These are phyloP conservation scores for Podila minutissima DNA, from an alignment of 192 early-diverging fungal genomes.

Conservation along the genomic window DNA sequence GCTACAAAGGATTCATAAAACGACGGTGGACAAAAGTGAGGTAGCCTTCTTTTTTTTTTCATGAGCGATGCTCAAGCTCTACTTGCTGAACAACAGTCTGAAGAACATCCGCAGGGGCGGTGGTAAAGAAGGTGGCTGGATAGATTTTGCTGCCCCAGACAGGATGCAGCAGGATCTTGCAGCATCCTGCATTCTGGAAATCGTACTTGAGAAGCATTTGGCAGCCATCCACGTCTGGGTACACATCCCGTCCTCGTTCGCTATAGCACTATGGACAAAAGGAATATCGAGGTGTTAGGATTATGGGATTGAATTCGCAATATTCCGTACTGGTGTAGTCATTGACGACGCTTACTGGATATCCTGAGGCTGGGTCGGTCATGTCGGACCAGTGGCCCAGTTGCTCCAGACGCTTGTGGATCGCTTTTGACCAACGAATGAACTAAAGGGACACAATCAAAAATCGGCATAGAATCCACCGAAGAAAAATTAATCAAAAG, in stretches of 20 bases:
- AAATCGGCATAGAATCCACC: neutral
- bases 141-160: slow-evolving; percentile 91
- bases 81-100: slow-evolving; percentile 27
- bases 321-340: no score
- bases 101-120: slow-evolving; percentile 68
- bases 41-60: neutral
- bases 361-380: slow-evolving; percentile 92
- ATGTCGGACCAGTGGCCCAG: slow-evolving; percentile 88
- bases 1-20: neutral
- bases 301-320: no score
- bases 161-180: slow-evolving; percentile 87
- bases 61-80: slow-evolving; percentile 10
- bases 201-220: slow-evolving; percentile 79
- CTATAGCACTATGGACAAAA: slow-evolving; percentile 62
- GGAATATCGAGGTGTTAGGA: neutral
- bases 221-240: slow-evolving; percentile 91
- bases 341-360: slow-evolving; percentile 61
- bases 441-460: slow-evolving; percentile 59
- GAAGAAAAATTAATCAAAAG: slow-evolving; percentile 1
- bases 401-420: slow-evolving; percentile 63
- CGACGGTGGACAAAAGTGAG: neutral
- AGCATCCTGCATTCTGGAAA: slow-evolving; percentile 83
- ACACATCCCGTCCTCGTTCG: slow-evolving; percentile 76
- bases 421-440: slow-evolving; percentile 71
- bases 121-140: slow-evolving; percentile 88